phyloP scores from a whole-genome alignment of 345 rosid species.

The Lenwebbia sp. region DNA sequence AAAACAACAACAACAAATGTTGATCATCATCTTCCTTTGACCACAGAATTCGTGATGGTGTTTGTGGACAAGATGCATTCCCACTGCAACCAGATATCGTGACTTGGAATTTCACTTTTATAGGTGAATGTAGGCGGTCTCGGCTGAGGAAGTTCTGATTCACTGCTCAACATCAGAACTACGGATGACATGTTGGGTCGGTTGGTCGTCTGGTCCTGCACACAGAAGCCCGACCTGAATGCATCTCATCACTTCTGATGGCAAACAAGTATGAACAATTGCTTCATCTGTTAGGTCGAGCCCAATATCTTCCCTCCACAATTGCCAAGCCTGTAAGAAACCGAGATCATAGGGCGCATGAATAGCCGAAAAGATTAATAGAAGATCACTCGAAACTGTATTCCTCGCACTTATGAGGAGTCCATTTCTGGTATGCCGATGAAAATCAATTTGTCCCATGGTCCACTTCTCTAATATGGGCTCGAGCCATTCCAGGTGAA shows the following conservation, averaged over 20 bases:
- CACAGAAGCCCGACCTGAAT: constrained; percentile 4
- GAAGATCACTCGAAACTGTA: not conserved
- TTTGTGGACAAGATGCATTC: too few relatives aligned
- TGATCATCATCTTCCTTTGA: too few relatives aligned
- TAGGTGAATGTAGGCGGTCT: not conserved
- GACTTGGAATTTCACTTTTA: too few relatives aligned
- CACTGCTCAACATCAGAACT: not conserved
- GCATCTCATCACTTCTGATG: not conserved
- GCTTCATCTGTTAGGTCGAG: not conserved
- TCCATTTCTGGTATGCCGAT: not conserved
- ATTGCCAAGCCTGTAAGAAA: not conserved
- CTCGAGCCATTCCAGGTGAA: not conserved
- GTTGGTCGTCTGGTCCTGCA: constrained; percentile 10
- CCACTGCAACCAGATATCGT: too few relatives aligned
- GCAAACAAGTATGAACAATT: not conserved
- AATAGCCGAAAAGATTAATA: too few relatives aligned
- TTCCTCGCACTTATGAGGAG: constrained; percentile 8
- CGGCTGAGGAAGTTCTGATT: not conserved
- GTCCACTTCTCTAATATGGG: not conserved
- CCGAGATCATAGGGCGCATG: not conserved
- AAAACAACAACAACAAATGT: not conserved
- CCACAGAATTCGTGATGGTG: too few relatives aligned
- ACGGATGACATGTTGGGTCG: constrained; percentile 20
- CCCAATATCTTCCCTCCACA: not conserved
- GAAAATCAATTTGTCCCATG: not conserved